phyloP scores from a whole-genome alignment of 345 rosid species.

The Excoecaria agallocha region DNA sequence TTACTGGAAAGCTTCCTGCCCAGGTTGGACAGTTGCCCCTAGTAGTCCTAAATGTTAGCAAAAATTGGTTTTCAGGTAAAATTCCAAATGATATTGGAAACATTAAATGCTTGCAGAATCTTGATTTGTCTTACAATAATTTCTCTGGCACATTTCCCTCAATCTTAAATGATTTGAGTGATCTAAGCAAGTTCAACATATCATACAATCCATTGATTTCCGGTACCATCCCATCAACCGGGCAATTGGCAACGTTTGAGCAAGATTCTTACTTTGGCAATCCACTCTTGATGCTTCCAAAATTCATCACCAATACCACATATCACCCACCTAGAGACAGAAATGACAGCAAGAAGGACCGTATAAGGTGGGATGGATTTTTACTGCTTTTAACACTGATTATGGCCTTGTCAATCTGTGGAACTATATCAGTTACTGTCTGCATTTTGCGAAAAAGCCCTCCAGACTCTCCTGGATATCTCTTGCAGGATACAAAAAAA shows the following conservation, averaged over 20 bases:
- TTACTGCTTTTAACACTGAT: constrained; percentile 41
- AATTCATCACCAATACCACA: constrained; percentile 40
- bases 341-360: constrained; percentile 15
- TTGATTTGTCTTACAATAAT: constrained; percentile 78
- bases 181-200: constrained; percentile 76
- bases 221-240: constrained; percentile 63
- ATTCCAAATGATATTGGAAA: constrained; percentile 65
- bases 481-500: constrained; percentile 50
- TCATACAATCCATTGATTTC: constrained; percentile 73
- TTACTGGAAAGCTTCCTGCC: constrained; percentile 54
- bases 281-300: constrained; percentile 56
- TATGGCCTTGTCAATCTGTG: constrained; percentile 40
- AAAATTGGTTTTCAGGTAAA: constrained; percentile 57
- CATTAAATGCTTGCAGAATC: constrained; percentile 64
- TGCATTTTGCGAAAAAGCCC: constrained; percentile 44
- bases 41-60: constrained; percentile 65
- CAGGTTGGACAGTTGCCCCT: constrained; percentile 63
- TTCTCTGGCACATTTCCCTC: constrained; percentile 74
- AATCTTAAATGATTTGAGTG: constrained; percentile 54
- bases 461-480: constrained; percentile 36
- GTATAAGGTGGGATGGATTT: constrained; percentile 28
- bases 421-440: constrained; percentile 39
- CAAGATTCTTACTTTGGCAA: constrained; percentile 69
- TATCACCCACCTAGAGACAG: constrained; percentile 2
- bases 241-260: constrained; percentile 76